Conservation (phyloP, 2,329 filamentous ascomycete genomes). For the Leptographium radiaticola region DNA sequence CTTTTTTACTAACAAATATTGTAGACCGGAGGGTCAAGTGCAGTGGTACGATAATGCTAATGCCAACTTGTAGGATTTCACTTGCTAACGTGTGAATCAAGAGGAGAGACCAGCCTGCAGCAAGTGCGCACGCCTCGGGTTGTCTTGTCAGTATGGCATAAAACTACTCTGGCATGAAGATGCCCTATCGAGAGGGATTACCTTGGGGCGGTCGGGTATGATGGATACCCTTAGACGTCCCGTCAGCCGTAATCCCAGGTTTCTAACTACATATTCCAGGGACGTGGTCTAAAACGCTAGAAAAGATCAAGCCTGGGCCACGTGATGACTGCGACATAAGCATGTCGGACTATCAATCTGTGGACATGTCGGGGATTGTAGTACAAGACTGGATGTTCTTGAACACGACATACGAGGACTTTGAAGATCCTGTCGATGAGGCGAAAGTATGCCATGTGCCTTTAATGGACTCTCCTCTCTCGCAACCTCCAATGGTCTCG, state of each 20-base stretch:
- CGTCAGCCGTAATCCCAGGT: not conserved
- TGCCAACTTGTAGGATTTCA: not conserved
- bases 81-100: not conserved
- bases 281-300: not conserved
- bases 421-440: not conserved
- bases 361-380: not conserved
- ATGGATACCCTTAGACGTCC: not conserved
- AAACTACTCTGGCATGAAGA: not conserved
- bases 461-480: not conserved
- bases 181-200: not conserved
- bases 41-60: not conserved
- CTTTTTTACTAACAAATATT: not conserved
- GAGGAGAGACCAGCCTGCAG: not conserved
- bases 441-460: not conserved
- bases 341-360: not conserved
- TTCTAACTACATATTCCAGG: not conserved
- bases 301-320: not conserved
- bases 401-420: constrained; percentile 4
- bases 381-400: constrained; percentile 10
- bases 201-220: not conserved
- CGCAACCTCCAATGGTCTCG: not conserved
- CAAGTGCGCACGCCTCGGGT: not conserved
- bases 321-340: too few relatives aligned
- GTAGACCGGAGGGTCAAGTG: not conserved
- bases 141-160: not conserved